These are phyloP conservation scores for Articulospora tetracladia DNA, from an alignment of 495 filamentous ascomycete species.

Conservation along the genomic window DNA sequence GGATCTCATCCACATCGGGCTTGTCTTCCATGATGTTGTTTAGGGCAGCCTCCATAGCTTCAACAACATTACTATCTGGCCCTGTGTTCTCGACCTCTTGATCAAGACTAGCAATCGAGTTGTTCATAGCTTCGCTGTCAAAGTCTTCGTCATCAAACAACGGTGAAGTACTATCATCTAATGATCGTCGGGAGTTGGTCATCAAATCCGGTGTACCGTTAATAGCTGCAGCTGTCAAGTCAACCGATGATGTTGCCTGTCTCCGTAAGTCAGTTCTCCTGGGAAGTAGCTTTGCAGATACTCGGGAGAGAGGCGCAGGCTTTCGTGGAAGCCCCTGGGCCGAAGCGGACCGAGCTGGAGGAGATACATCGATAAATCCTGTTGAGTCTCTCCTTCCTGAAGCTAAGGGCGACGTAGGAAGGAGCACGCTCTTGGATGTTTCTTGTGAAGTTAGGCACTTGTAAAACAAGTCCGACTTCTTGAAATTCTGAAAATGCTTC, in stretches of 20 bases:
- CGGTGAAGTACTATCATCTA: conserved; percentile 42
- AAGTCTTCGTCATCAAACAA: conserved; percentile 54
- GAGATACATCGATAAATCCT: background rate
- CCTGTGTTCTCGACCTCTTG: conserved; percentile 31
- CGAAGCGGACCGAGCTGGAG: conserved; percentile 15
- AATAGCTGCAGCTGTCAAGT: conserved; percentile 28
- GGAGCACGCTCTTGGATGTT: conserved; percentile 44
- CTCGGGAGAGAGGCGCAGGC: conserved; percentile 31
- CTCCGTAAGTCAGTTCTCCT: conserved; percentile 21
- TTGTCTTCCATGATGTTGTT: conserved; percentile 89
- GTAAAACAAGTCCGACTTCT: conserved; percentile 87
- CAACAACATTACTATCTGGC: conserved; percentile 62
- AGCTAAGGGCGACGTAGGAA: conserved; percentile 18
- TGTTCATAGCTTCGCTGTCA: conserved; percentile 46
- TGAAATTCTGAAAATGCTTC: conserved; percentile 78
- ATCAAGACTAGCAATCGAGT: conserved; percentile 51
- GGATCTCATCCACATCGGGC: conserved; percentile 58
- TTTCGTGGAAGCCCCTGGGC: conserved; percentile 25
- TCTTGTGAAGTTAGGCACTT: conserved; percentile 93
- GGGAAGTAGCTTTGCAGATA: conserved; percentile 17
- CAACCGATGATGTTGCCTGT: conserved; percentile 38
- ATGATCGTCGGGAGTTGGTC: conserved; percentile 34
- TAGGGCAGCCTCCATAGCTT: conserved; percentile 93
- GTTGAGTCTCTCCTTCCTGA: conserved; percentile 14
- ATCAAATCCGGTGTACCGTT: conserved; percentile 30